Conservation (phyloP, 1,284 basidiomycete genomes). For the Cutaneotrichosporon sp. region DNA sequence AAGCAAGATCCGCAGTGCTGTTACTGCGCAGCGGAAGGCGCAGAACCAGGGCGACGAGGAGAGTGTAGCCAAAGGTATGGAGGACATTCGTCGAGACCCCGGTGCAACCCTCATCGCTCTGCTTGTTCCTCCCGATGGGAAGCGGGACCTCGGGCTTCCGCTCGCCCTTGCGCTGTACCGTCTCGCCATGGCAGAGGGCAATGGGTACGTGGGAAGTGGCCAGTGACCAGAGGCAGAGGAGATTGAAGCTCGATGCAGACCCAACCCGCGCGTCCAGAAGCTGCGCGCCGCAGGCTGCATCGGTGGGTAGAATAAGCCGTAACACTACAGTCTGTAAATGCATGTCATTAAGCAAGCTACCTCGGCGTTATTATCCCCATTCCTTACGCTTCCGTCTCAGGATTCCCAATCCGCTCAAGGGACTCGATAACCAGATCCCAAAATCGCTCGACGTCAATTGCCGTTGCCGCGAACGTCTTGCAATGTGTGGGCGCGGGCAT, state of each 20-base stretch:
- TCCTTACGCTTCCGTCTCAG: too few species aligned
- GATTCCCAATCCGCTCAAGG: slow-evolving; percentile 9
- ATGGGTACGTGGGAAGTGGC: slow-evolving; percentile 9
- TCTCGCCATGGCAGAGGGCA: slow-evolving; percentile 19
- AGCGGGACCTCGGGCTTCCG: slow-evolving; percentile 11
- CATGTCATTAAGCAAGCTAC: neutral
- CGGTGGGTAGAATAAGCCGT: too few species aligned
- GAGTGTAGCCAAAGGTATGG: neutral
- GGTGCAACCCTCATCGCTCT: slow-evolving; percentile 13
- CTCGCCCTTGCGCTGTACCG: slow-evolving; percentile 14
- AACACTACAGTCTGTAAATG: neutral
- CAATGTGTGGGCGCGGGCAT: slow-evolving; percentile 1
- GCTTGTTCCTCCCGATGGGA: slow-evolving; percentile 10
- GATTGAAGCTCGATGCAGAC: too few species aligned
- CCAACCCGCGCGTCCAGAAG: too few species aligned
- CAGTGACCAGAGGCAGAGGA: too few species aligned
- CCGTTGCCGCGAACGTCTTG: slow-evolving; percentile 13
- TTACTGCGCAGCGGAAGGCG: slow-evolving; percentile 8
- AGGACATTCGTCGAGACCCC: neutral
- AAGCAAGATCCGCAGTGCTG: neutral
- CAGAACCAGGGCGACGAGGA: neutral
- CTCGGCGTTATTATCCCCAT: too few species aligned
- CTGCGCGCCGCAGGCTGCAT: too few species aligned
- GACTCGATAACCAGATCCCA: slow-evolving; percentile 16
- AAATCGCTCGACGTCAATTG: slow-evolving; percentile 14